Evolutionary conservation across 108 stramenopile species (phyloP).

Genomic region (Stephanodiscus minutulus): DNA sequence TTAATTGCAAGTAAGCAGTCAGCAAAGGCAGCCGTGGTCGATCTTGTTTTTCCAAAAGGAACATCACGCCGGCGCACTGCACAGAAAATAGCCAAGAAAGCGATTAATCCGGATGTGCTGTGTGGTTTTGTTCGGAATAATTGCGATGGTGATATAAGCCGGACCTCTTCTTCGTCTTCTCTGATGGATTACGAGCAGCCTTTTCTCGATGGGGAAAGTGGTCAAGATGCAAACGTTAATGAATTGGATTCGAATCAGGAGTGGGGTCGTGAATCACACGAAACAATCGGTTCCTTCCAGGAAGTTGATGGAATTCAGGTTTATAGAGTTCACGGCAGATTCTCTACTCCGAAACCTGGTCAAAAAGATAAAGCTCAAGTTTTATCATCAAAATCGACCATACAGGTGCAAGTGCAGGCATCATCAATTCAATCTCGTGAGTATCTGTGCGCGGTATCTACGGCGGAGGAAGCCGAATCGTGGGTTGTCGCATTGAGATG

Average conservation of each 20-base stretch:
- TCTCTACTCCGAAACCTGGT: background rate
- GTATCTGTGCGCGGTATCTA: conserved; percentile 82
- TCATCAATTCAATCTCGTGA: conserved; percentile 60
- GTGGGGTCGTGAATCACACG: conserved; percentile 6
- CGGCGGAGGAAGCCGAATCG: conserved; percentile 74
- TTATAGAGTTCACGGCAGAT: background rate
- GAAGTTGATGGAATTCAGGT: conserved; percentile 4
- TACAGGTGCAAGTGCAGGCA: conserved; percentile 41
- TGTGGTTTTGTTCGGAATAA: conserved; percentile 28
- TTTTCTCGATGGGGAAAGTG: conserved; percentile 21
- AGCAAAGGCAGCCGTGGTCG: conserved; percentile 35
- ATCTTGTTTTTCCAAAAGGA: conserved; percentile 47
- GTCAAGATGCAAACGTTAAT: background rate
- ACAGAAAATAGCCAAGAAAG: conserved; percentile 45
- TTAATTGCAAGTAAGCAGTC: conserved; percentile 16
- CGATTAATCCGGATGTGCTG: conserved; percentile 41
- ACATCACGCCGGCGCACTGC: conserved; percentile 35
- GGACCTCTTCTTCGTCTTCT: conserved; percentile 33
- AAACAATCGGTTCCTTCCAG: conserved; percentile 17
- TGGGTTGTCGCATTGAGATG: conserved; percentile 88
- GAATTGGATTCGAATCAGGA: conserved; percentile 5
- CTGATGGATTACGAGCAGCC: conserved; percentile 26
- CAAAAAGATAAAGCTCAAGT: conserved; percentile 6
- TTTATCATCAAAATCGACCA: conserved; percentile 1
- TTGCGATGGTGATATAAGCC: conserved; percentile 27